A percentile compares a stretch with the other conserved stretches of the same genome.
These are phyloP conservation scores for Debaryomyces singareniensis DNA, from an alignment of 1,139 yeast genomes.

Conservation along the genomic window DNA sequence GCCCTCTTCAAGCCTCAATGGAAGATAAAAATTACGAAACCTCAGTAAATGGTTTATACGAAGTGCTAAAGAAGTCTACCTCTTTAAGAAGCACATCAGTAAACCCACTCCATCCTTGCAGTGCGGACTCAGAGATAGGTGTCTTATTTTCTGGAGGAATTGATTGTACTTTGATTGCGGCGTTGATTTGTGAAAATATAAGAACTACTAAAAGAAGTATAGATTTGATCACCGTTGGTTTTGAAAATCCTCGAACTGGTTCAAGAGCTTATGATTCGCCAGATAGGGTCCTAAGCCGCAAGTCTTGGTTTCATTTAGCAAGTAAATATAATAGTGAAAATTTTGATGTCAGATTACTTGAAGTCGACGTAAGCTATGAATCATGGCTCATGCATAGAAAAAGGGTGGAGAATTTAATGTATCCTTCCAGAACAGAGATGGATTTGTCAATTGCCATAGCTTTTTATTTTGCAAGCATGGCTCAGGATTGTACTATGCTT, in stretches of 20 bases:
- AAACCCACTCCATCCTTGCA: constrained; percentile 40
- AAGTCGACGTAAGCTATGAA: constrained; percentile 65
- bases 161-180: constrained; percentile 80
- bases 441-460: constrained; percentile 93
- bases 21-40: constrained; percentile 1
- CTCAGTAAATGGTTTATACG: constrained; percentile 12
- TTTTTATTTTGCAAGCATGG: constrained; percentile 81
- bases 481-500: constrained; percentile 28
- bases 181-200: constrained; percentile 25
- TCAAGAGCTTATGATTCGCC: constrained; percentile 63
- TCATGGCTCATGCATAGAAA: constrained; percentile 50
- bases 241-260: constrained; percentile 81
- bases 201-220: constrained; percentile 8
- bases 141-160: constrained; percentile 89
- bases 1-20: constrained; percentile 4
- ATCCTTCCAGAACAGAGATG: constrained; percentile 88
- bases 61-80: constrained; percentile 34
- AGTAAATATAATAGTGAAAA: constrained; percentile 25
- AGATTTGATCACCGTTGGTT: constrained; percentile 91
- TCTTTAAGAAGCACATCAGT: constrained; percentile 49
- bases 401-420: constrained; percentile 60
- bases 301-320: constrained; percentile 51
- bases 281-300: constrained; percentile 66
- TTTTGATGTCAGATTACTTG: constrained; percentile 45
- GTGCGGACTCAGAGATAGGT: constrained; percentile 39